Percentiles rank a stretch among this genome's conserved stretches.
phyloP scores from a whole-genome alignment of 306 rosid genomes.

The Dryas octopetala region DNA sequence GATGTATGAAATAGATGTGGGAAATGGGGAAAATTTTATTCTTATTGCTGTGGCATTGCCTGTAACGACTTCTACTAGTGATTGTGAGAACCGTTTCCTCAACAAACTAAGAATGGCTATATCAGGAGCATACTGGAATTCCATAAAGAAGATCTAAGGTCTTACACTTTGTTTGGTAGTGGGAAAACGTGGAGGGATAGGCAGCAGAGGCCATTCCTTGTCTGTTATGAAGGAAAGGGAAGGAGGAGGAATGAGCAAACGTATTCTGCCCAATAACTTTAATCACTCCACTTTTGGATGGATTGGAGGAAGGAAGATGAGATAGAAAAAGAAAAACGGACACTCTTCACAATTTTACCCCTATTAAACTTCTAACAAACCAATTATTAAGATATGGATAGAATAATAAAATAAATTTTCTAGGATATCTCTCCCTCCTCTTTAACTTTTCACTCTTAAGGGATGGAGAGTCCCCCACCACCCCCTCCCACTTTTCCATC shows the following conservation, averaged over 20 bases:
- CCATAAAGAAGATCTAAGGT: conserved; percentile 42
- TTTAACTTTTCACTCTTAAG: neutral
- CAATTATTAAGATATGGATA: too few relatives aligned
- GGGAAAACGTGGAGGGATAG: neutral
- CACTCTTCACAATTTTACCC: neutral
- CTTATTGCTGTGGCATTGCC: conserved; percentile 52
- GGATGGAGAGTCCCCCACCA: neutral
- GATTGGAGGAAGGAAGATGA: neutral
- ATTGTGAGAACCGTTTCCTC: conserved; percentile 42
- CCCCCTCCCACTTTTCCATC: neutral
- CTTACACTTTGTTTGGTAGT: neutral
- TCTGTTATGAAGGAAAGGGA: neutral
- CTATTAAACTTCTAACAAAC: neutral
- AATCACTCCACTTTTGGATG: neutral
- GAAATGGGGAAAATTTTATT: conserved; percentile 75
- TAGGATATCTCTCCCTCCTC: neutral
- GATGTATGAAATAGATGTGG: conserved; percentile 63
- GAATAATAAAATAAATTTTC: too few relatives aligned
- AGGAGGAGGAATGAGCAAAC: neutral
- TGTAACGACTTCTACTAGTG: conserved; percentile 25
- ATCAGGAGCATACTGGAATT: conserved; percentile 55
- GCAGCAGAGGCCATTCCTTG: neutral
- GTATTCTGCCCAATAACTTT: neutral
- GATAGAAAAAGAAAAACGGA: neutral
- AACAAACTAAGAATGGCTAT: conserved; percentile 44